phyloP scores from a whole-genome alignment of 1,284 basidiomycete species.

The Ceratobasidium sp. region DNA sequence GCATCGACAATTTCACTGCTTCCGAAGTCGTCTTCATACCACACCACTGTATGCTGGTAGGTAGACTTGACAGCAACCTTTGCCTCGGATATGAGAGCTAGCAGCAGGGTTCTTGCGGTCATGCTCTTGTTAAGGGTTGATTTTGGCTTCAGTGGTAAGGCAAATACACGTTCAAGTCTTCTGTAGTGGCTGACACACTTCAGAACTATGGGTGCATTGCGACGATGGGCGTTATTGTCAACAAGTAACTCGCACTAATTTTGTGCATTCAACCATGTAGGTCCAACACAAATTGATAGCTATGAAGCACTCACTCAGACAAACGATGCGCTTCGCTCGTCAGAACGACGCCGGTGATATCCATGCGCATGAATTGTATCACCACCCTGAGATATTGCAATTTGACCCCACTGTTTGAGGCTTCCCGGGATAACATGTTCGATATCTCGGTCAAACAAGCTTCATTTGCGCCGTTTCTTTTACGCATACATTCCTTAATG shows the following conservation, averaged over 20 bases:
- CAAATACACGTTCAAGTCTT: background rate
- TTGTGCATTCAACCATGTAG: background rate
- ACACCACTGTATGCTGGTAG: conserved; percentile 32
- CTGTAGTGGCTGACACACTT: conserved; percentile 24
- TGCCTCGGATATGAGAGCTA: background rate
- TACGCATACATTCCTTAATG: too few relatives aligned
- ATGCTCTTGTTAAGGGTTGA: background rate
- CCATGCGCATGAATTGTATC: conserved; percentile 1
- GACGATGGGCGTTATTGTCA: background rate
- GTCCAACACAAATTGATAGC: background rate
- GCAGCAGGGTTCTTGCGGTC: background rate
- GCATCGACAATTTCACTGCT: conserved; percentile 44
- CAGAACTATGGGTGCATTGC: background rate
- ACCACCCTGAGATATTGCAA: background rate
- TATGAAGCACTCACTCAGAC: background rate
- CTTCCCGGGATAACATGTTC: background rate
- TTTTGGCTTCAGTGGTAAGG: background rate
- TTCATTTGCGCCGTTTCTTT: too few relatives aligned
- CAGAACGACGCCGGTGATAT: background rate
- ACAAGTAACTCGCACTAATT: conserved; percentile 13
- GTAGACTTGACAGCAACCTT: background rate
- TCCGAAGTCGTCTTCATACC: background rate
- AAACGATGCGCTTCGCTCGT: background rate
- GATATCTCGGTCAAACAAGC: too few relatives aligned
- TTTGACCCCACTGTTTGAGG: background rate